phyloP scores from a whole-genome alignment of 345 rosid species.

The Salix dunnii region DNA sequence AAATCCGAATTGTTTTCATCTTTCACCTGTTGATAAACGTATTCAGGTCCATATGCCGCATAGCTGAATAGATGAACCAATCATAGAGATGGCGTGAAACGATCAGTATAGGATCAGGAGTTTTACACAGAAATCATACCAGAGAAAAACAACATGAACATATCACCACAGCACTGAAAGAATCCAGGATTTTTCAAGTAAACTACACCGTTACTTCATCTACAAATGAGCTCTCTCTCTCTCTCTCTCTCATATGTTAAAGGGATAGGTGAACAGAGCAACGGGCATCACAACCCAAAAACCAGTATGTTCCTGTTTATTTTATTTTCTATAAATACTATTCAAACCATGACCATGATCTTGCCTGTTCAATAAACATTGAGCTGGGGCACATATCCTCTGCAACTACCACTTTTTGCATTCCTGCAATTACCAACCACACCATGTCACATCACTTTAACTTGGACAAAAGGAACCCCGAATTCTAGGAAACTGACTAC shows the following conservation, averaged over 20 bases:
- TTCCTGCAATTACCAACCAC: slow-evolving; percentile 83
- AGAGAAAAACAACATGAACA: slow-evolving; percentile 1
- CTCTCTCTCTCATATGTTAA: slow-evolving; percentile 1
- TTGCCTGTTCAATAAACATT: slow-evolving; percentile 64
- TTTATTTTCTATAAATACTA: slow-evolving; percentile 1
- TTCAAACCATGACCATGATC: slow-evolving; percentile 36
- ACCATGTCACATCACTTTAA: slow-evolving; percentile 50
- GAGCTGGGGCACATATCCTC: slow-evolving; percentile 56
- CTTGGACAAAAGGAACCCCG: slow-evolving; percentile 38
- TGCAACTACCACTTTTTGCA: slow-evolving; percentile 50
- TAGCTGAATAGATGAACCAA: slow-evolving; percentile 47
- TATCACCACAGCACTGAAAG: slow-evolving; percentile 2
- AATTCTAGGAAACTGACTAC: slow-evolving; percentile 36
- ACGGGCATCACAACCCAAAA: slow-evolving; percentile 19
- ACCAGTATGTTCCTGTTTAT: slow-evolving; percentile 1
- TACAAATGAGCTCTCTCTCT: slow-evolving; percentile 12
- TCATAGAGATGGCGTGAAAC: slow-evolving; percentile 7
- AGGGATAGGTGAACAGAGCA: slow-evolving; percentile 10
- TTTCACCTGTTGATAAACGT: slow-evolving; percentile 74
- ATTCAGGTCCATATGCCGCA: slow-evolving; percentile 72
- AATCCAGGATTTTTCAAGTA: slow-evolving; percentile 4
- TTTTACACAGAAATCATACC: slow-evolving; percentile 2
- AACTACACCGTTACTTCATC: slow-evolving; percentile 11
- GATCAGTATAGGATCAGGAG: background rate
- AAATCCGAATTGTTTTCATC: background rate